Percentiles rank a stretch among this genome's conserved stretches.
Evolutionary conservation across 2,329 filamentous ascomycete species (phyloP).

Genomic region (Cryphonectria radicalis): DNA sequence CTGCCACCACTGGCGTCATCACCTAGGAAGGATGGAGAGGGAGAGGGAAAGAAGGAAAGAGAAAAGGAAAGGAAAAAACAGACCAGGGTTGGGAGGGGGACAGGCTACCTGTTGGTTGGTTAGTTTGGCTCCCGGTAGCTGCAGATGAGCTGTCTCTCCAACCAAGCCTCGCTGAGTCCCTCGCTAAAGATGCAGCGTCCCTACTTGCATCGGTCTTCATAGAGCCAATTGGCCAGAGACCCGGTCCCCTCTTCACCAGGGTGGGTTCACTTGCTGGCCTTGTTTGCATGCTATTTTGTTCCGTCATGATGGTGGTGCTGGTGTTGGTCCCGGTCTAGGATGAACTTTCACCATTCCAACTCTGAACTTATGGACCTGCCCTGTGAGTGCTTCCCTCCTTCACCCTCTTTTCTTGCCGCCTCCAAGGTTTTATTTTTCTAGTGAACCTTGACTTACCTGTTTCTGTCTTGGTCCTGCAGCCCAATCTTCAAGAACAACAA

Average conservation of each 20-base stretch:
- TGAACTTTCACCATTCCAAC: constrained; percentile 33
- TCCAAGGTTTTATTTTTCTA: neutral
- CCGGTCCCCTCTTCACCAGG: constrained; percentile 4
- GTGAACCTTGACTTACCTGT: neutral
- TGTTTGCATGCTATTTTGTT: constrained; percentile 16
- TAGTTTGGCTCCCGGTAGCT: constrained; percentile 10
- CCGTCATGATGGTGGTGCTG: constrained; percentile 27
- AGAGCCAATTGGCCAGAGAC: constrained; percentile 26
- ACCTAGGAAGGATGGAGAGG: too few species aligned
- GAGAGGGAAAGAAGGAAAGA: too few species aligned
- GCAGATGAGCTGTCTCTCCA: constrained; percentile 24
- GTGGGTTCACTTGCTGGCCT: constrained; percentile 20
- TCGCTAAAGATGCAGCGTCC: constrained; percentile 24
- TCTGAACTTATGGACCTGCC: constrained; percentile 33
- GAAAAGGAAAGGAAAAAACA: too few species aligned
- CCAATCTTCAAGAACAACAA: neutral
- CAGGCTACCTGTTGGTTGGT: constrained; percentile 7
- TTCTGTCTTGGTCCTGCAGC: constrained; percentile 15
- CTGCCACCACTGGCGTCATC: constrained; percentile 13
- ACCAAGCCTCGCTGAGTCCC: constrained; percentile 20
- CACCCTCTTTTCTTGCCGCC: neutral
- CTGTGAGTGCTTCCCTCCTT: constrained; percentile 31
- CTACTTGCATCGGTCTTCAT: constrained; percentile 21
- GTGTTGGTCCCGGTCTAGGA: constrained; percentile 27
- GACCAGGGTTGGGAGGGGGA: neutral